Evolutionary conservation across 495 filamentous ascomycete species (phyloP).

Genomic region (Bacidia rubella): DNA sequence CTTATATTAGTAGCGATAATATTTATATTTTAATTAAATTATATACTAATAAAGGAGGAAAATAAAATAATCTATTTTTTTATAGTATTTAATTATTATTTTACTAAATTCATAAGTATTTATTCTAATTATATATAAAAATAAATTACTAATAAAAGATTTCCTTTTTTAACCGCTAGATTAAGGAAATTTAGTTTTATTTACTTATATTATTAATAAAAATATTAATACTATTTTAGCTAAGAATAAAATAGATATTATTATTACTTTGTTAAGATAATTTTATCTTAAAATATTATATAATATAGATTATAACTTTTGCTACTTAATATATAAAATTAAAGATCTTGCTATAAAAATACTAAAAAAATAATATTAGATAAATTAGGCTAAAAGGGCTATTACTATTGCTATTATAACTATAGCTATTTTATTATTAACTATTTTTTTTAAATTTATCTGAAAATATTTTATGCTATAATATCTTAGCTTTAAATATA

Average conservation of each 20-base stretch:
- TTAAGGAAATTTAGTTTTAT: neutral
- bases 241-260: constrained; percentile 3
- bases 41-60: neutral
- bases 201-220: constrained; percentile 2
- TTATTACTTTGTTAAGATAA: neutral
- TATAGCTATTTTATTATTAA: neutral
- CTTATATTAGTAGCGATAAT: neutral
- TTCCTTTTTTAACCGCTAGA: neutral
- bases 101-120: neutral
- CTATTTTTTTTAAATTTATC: neutral
- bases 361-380: neutral
- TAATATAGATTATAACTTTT: neutral
- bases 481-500: neutral
- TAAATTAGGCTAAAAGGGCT: neutral
- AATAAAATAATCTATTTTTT: neutral
- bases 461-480: neutral
- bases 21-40: neutral
- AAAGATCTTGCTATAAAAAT: neutral
- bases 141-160: neutral
- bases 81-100: neutral
- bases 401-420: neutral
- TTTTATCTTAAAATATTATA: neutral
- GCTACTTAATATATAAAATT: neutral
- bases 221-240: constrained; percentile 1
- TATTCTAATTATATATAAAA: neutral